phyloP scores from a whole-genome alignment of 2,329 filamentous ascomycete species.

The Neocatenulostroma microsporum region DNA sequence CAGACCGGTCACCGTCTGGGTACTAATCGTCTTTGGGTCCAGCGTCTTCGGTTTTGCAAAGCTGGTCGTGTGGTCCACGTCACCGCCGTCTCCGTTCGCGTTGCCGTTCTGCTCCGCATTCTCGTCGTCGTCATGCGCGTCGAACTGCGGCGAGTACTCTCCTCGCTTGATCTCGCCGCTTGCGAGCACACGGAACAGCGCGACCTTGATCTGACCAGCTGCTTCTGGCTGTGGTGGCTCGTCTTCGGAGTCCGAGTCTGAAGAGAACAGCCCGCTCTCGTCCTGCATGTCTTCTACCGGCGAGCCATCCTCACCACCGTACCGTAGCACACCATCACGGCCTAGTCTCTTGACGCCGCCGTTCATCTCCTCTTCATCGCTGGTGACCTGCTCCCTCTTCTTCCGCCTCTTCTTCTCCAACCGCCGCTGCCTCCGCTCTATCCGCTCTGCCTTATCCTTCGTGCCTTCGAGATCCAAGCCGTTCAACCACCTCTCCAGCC shows the following conservation, averaged over 20 bases:
- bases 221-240: conserved; percentile 85
- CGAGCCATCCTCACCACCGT: conserved; percentile 67
- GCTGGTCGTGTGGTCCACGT: conserved; percentile 93
- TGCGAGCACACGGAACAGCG: conserved; percentile 88
- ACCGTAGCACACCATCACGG: conserved; percentile 60
- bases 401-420: conserved; percentile 81
- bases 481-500: conserved; percentile 92
- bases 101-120: conserved; percentile 44
- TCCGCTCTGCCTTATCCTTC: conserved; percentile 74
- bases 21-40: conserved; percentile 95
- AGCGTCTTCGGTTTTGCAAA: conserved; percentile 95
- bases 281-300: conserved; percentile 64
- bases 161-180: conserved; percentile 97
- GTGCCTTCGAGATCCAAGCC: conserved; percentile 82
- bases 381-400: conserved; percentile 47
- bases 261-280: conserved; percentile 56
- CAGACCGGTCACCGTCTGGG: conserved; percentile 97
- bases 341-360: conserved; percentile 28
- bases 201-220: conserved; percentile 95
- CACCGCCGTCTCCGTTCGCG: conserved; percentile 56
- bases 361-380: conserved; percentile 41
- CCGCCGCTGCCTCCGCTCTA: conserved; percentile 48
- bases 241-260: conserved; percentile 65
- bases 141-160: conserved; percentile 96
- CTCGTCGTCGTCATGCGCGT: conserved; percentile 92